Base-by-base conservation (phyloP, 345 rosid species). In the Melastoma malabathricum region DNA sequence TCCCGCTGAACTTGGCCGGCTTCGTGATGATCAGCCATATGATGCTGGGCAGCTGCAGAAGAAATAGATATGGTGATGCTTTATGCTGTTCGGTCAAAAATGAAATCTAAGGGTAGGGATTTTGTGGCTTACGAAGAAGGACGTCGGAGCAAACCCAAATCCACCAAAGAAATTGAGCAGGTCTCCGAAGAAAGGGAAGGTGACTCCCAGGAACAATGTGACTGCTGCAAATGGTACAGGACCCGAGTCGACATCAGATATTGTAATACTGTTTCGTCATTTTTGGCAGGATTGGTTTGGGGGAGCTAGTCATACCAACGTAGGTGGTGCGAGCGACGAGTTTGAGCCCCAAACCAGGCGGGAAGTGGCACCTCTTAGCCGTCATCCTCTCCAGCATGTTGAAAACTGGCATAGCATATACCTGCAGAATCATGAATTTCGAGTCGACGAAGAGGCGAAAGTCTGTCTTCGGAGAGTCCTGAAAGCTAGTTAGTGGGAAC, bases 161-260 rank as follows among this genome's bases (percentile, higher is more conserved):
- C 96, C 96, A 15, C 98, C 98, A 49, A 92, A 92, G 75, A 84
- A 92, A 43, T 96, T 96, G 59, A 92, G 80, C 61, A 92, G 84
- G 65, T 92, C 98, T 48, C 98, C 96, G 27, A 92, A 84, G 75
- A 92, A 92, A 0, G 96, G 96, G 67, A 92, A 92, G 2, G 80
- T 84, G 51, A 87, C 84, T 72, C 89, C 98, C 44, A 73, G 38
- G 44, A 92, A 81, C 46, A 92, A 64, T 14, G 96, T 87, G 60
- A 92, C 77, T 48, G 90, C 98, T 84, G 93, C 70, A 50, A 51
- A 7, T 12, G 38, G 7, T 31, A 31, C 3, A 31, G 38, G 38
- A 31, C 1, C 38, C 7, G 38, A 31, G 7, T 31, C 38, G 10
- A 31, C 38, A 31, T 31, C 38, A 31, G 7, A 9, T 1, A 31